These are phyloP conservation scores for Plasmodium falciparum DNA, from an alignment of 169 alveolate genomes.

Conservation along the genomic window DNA sequence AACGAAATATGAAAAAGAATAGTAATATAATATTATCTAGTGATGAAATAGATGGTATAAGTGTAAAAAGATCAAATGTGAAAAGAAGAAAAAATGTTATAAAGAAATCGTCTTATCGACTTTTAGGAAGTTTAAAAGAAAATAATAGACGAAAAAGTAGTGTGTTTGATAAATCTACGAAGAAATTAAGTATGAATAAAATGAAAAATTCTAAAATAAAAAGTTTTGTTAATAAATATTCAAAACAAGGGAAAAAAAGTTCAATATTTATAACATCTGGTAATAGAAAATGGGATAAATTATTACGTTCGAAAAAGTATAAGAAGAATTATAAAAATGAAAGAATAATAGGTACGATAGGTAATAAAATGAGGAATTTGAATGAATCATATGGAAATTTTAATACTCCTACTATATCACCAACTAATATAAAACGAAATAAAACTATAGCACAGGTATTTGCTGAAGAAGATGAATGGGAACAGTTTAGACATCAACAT, in stretches of 20 bases:
- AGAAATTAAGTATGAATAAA: constrained; percentile 26
- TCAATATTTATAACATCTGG: constrained; percentile 27
- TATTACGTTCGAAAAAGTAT: constrained; percentile 35
- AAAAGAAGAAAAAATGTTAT: constrained; percentile 2
- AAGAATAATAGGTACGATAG: constrained; percentile 19
- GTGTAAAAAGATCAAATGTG: neutral
- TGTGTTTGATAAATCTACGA: constrained; percentile 22
- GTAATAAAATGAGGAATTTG: constrained; percentile 21
- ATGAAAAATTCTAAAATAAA: constrained; percentile 30
- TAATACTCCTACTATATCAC: constrained; percentile 26
- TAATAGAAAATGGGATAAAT: constrained; percentile 45
- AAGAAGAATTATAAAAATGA: constrained; percentile 22
- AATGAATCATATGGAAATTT: constrained; percentile 50
- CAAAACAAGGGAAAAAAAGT: constrained; percentile 32
- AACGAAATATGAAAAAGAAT: constrained; percentile 5
- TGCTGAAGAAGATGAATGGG: constrained; percentile 88
- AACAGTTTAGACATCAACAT: constrained; percentile 76
- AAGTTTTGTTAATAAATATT: constrained; percentile 33
- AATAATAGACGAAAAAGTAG: constrained; percentile 10
- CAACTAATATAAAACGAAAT: constrained; percentile 31
- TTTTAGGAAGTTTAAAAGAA: constrained; percentile 8
- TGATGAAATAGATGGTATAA: constrained; percentile 5
- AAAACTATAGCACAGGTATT: constrained; percentile 81
- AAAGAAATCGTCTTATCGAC: constrained; percentile 15
- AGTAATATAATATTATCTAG: neutral